Base-by-base conservation (phyloP, 139 green algal genomes). In the Pleodorina starrii region DNA sequence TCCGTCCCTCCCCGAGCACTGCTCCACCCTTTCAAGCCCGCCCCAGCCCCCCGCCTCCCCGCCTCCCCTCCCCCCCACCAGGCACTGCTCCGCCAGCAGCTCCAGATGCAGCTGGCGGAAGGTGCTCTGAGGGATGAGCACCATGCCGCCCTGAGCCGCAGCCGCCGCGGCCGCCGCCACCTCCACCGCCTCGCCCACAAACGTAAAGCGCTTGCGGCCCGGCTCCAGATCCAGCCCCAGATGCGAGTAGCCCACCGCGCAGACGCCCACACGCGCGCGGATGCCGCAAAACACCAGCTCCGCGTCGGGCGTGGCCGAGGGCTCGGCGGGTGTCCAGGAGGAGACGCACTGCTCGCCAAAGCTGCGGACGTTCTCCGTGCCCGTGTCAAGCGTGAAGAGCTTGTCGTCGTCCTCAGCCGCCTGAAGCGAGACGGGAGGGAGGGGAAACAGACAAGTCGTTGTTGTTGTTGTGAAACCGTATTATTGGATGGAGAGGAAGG, bases 41-140 rank as follows among this genome's bases (percentile, higher is more conserved):
- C n/a, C n/a, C n/a, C n/a, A n/a, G n/a, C n/a, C n/a, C n/a, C n/a
- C n/a, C n/a, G n/a, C n/a, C n/a, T n/a, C n/a, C n/a, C n/a, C n/a
- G n/a, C n/a, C n/a, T n/a, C n/a, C n/a, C n/a, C n/a, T n/a, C n/a
- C n/a, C 11, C 50, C 83, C 14, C 84, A 89, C 84, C 51, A 89
- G 84, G 54, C 40, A 83, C 40, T 83, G 48, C 71, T 89, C 71
- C 36, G 71, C 48, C 69, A 89, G 84, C 51, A 76, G 25, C 50
- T 89, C 84, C 51, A 89, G 38, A 51, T 89, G 84, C 72, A 89
- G 69, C 84, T 89, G 84, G 23, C 72, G 71, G 51, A 84, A 89
- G 50, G 84, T 89, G 71, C 38, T 51, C 84, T 89, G 71, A 40
- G 71, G 71, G 5, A 89, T 84, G 17, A 89, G 71, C 84, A 89